Evolutionary conservation across 495 filamentous ascomycete genomes (phyloP).

Genomic region (Penicillium silybi): DNA sequence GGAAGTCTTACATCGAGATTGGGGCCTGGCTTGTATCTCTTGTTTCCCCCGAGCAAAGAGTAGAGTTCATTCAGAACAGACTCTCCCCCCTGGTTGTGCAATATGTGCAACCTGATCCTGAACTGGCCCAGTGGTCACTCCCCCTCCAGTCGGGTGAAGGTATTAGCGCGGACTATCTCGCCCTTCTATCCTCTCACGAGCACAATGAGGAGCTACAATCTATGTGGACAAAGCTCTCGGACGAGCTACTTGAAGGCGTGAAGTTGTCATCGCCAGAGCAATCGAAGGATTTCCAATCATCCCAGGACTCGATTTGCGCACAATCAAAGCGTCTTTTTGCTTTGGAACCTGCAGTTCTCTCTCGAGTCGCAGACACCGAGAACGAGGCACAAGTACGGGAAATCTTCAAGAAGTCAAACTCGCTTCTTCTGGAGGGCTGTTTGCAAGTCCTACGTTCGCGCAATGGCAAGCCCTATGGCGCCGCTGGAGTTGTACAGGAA

Average conservation of each 20-base stretch:
- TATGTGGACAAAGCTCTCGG: conserved; percentile 53
- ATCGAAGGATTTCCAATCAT: conserved; percentile 66
- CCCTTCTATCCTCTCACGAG: conserved; percentile 20
- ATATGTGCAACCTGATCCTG: conserved; percentile 49
- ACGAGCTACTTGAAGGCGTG: conserved; percentile 56
- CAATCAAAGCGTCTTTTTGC: conserved; percentile 61
- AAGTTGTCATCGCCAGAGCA: conserved; percentile 71
- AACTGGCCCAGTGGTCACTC: conserved; percentile 48
- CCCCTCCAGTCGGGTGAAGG: conserved; percentile 32
- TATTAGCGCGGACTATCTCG: conserved; percentile 40
- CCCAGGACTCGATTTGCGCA: conserved; percentile 60
- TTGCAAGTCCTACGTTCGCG: conserved; percentile 49
- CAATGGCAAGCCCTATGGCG: conserved; percentile 81
- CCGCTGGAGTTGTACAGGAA: conserved; percentile 59
- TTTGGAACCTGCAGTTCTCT: conserved; percentile 48
- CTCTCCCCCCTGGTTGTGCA: conserved; percentile 56
- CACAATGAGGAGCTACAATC: conserved; percentile 32
- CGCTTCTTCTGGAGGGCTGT: conserved; percentile 46
- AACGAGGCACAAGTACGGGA: conserved; percentile 16
- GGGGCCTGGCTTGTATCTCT: conserved; percentile 44
- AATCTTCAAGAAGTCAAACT: conserved; percentile 25
- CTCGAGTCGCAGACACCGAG: conserved; percentile 23
- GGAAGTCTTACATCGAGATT: conserved; percentile 66
- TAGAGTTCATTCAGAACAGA: conserved; percentile 42
- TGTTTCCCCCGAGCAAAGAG: conserved; percentile 44